A percentile compares a stretch with the other conserved stretches of the same genome.
These are phyloP conservation scores for Gaeumannomyces tritici DNA, from an alignment of 2,329 filamentous ascomycete species.

Conservation along the genomic window DNA sequence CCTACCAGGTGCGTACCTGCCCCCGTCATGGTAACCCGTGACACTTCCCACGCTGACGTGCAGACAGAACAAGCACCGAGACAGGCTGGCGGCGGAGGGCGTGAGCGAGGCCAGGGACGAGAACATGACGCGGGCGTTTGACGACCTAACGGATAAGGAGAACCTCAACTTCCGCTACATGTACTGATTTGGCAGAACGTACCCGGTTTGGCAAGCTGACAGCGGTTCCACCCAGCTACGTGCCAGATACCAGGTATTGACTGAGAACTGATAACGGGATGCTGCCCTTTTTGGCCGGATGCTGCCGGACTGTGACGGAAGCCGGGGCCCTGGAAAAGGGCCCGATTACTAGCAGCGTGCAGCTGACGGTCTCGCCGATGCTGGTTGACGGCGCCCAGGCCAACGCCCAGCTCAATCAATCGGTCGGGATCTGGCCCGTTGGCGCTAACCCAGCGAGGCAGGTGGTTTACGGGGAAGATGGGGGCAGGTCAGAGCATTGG, in stretches of 20 bases:
- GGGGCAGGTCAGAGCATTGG: background rate
- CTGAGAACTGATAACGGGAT: background rate
- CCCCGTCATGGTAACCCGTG: background rate
- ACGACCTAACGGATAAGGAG: constrained; percentile 53
- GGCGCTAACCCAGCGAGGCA: background rate
- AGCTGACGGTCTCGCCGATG: background rate
- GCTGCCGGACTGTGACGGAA: too few relatives aligned
- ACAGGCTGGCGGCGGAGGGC: constrained; percentile 31
- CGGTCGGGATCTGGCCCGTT: background rate
- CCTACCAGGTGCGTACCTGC: background rate
- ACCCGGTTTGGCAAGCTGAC: too few relatives aligned
- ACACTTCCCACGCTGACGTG: background rate
- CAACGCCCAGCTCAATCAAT: background rate
- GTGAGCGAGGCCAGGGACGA: constrained; percentile 28
- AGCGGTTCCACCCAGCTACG: too few relatives aligned
- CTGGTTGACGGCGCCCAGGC: too few relatives aligned
- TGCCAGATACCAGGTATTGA: too few relatives aligned
- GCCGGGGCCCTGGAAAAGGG: too few relatives aligned
- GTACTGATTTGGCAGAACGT: constrained; percentile 17
- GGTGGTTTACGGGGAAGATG: background rate
- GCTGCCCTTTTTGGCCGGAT: too few relatives aligned
- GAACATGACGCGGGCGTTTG: constrained; percentile 43
- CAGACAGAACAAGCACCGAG: constrained; percentile 48
- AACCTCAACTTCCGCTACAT: constrained; percentile 53
- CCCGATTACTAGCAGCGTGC: too few relatives aligned